phyloP scores from a whole-genome alignment of 208 protist genomes.

The Trypanosoma avium region DNA sequence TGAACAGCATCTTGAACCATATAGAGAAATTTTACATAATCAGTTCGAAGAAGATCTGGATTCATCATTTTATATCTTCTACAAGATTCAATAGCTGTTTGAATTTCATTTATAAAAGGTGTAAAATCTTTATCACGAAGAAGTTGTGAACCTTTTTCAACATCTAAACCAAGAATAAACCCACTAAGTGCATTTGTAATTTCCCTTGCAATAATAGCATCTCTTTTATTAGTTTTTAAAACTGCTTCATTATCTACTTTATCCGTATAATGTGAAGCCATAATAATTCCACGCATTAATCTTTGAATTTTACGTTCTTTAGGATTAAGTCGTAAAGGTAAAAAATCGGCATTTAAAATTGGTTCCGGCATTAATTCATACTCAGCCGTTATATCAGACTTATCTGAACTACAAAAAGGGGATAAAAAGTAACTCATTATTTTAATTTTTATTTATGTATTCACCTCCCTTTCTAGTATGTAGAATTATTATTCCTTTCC shows the following conservation, averaged over 20 bases:
- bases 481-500: no score
- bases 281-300: conserved; percentile 83
- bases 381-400: conserved; percentile 15
- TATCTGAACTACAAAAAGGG: conserved; percentile 8
- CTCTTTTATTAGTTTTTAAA: conserved; percentile 64
- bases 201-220: conserved; percentile 72
- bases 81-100: conserved; percentile 75
- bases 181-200: conserved; percentile 82
- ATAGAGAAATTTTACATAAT: conserved; percentile 94
- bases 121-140: conserved; percentile 64
- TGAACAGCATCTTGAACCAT: conserved; percentile 90
- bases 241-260: conserved; percentile 76
- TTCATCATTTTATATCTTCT: conserved; percentile 95
- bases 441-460: no score
- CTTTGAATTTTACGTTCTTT: conserved; percentile 88
- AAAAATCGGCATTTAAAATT: conserved; percentile 75
- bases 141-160: conserved; percentile 54
- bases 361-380: conserved; percentile 78
- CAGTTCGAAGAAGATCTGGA: conserved; percentile 90
- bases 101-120: conserved; percentile 68
- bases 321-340: conserved; percentile 82
- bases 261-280: conserved; percentile 91
- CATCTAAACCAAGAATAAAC: conserved; percentile 76
- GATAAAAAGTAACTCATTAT: conserved; percentile 7
- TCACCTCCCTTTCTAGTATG: no score